Base-by-base conservation (phyloP, 2,329 filamentous ascomycete species). In the Alternaria postmessia region DNA sequence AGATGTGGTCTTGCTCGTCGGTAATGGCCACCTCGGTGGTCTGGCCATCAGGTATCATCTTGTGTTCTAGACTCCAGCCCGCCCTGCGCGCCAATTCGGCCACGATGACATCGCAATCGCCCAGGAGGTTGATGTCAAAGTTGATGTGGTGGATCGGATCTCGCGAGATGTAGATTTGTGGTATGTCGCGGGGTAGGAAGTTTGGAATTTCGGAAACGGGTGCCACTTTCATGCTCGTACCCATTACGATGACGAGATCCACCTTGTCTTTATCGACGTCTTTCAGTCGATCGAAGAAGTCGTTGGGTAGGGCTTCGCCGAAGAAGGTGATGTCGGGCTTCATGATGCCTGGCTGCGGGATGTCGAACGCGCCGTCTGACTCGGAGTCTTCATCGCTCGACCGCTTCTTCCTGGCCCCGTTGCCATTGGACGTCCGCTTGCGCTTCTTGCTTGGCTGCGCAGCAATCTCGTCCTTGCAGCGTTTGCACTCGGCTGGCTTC, bases 281-380 rank as follows among this genome's bases (percentile, higher is more conserved):
- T n/a, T 91, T 88, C 14, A 98, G 86, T 7, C 94, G 90, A 51
- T 87, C 84, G 58, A 91, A 91, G 79, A 99, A 99, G 67, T 88
- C 87, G 69, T 92, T 88, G 0, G 94, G 94, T 1, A 99, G 88
- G 51, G 89, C 86, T 81, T 99, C 95, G 68, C 94, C 94, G 73
- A 98, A 98, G 82, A 99, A 98, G 47, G 93, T 98, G 75, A 99
- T 98, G 81, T 98, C 94, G 8, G 95, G 95, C 84, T 87, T 97
- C 93, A 96, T 96, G 75, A 96, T 88, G 57, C 92, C 93, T 3
- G 88, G 86, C 48, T 85, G 83, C 2, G 88, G 88, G 39, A 91
- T 87, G 66, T 89, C 85, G 73, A 90, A 88, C 56, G 88, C 85
- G 12, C 87, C 85, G 39, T 87, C 85, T 4, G 83, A 84, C 53